Conservation (phyloP, 2,329 filamentous ascomycete genomes). For the Cadophora sp. region DNA sequence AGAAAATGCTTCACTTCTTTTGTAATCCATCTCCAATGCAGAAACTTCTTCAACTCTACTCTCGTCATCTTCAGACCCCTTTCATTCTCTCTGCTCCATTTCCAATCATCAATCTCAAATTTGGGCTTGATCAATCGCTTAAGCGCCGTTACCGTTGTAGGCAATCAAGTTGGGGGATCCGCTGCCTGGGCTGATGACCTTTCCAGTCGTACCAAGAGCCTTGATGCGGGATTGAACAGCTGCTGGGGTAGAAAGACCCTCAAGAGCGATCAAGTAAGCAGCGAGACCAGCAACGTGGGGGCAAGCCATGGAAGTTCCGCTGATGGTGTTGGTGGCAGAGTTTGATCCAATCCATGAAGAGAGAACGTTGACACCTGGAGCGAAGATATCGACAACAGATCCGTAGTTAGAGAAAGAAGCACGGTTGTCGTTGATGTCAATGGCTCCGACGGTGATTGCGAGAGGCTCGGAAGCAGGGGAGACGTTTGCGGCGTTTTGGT, state of each 20-base stretch:
- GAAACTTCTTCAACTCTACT: background rate
- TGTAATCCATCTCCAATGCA: conserved; percentile 8
- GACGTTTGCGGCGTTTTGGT: conserved; percentile 47
- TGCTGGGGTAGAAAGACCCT: conserved; percentile 51
- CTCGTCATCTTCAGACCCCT: too few species aligned
- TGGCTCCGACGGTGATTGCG: conserved; percentile 61
- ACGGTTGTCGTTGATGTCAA: conserved; percentile 47
- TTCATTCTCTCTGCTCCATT: background rate
- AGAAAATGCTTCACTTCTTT: conserved; percentile 5
- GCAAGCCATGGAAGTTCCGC: conserved; percentile 64
- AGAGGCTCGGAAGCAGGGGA: conserved; percentile 56
- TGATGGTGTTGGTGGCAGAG: conserved; percentile 56
- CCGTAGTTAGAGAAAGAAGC: conserved; percentile 60
- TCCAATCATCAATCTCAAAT: too few species aligned
- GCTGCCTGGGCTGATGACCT: conserved; percentile 48
- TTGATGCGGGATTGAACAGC: conserved; percentile 54
- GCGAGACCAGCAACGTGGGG: conserved; percentile 68
- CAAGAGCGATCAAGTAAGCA: conserved; percentile 60
- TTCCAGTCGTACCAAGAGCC: conserved; percentile 49
- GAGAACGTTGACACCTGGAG: conserved; percentile 54
- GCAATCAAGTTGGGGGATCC: conserved; percentile 59
- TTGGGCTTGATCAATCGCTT: conserved; percentile 24
- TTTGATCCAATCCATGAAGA: conserved; percentile 54
- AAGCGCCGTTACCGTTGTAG: conserved; percentile 57
- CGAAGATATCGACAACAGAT: conserved; percentile 56